Evolutionary conservation across 306 rosid genomes (phyloP), one percentile per base, ranked within the genome.

Genomic region (Trifolium fragiferum): DNA sequence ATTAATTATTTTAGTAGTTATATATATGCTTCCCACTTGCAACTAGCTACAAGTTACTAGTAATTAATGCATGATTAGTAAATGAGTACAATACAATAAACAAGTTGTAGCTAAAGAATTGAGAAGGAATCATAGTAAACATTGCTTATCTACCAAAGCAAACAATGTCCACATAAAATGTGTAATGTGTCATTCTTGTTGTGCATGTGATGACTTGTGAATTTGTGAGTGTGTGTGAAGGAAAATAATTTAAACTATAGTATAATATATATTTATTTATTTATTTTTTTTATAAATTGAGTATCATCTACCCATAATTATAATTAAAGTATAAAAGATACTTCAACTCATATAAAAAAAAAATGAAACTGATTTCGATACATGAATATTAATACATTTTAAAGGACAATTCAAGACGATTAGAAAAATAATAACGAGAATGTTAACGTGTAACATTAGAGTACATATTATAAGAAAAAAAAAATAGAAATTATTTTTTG

Each of bases 91-190:
- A 19, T 19, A 8, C 30, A 59, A 30, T 60, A 60, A 11, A 15
- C 66, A 60, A 60, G 20, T 60, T 60, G 41, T 25, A n/a, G 64
- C 13, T 10, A 12, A 25, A 25, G 64, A 58, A 23, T 58, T 58
- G 64, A 58, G 16, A 5, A 55, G 25, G 40, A 27, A 40, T 59
- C 11, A 59, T 59, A 58, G 27, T 59, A 53, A 19, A 20, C 13
- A 30, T 57, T 57, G 16, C 47, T 18, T 63, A 63, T 63, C 68
- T 63, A 37, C 47, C 15, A 63, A 77, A 80, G 69, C 76, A 33
- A 82, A 86, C 21, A 61, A 73, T 81, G 85, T 60, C 90, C 93
- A 84, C 90, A 81, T 74, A 85, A 85, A 74, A 61, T 66, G 70
- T 70, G 72, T 25, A 78, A 59, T 62, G 62, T 66, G 54, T 41